Evolutionary conservation across 2,329 filamentous ascomycete species (phyloP), one percentile per base, ranked within the genome.

Genomic region (Cryphonectria japonica): DNA sequence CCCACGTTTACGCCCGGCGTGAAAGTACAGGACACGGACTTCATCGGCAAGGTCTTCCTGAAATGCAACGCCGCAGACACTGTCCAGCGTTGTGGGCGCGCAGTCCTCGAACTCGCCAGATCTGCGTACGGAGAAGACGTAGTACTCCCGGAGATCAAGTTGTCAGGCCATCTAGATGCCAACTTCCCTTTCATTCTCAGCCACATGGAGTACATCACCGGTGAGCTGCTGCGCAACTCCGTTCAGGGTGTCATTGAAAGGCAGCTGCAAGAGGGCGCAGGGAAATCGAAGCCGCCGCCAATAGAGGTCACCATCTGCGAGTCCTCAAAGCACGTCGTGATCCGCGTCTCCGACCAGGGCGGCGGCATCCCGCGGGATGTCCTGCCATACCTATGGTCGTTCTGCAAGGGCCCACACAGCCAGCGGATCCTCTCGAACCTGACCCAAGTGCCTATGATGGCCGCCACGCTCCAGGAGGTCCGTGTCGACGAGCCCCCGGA

Each of bases 281-380:
- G 80, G 76, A 72, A 71, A 73, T 22, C 77, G 22, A 72, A 76
- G n/a, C 92, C 93, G 1, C 93, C 93, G 0, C 94, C 95, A 1
- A 96, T 99, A 75, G 93, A 98, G 77, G 93, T 99, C 32, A 91
- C 97, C 69, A 92, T 99, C 74, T 98, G 95, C 82, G 95, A 98
- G 82, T 93, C 95, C 3, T 89, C 92, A 46, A 94, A 98, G 79
- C 94, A 98, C 82, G 94, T 98, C 77, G 98, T 98, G 74, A 95
- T 99, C 80, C 90, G 96, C 59, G 93, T 99, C 60, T 98, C 95
- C 0, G 97, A 99, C 78, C 94, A 94, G 79, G 96, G 95, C 65
- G 96, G 97, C 73, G 96, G 97, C 50, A 93, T 99, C 68, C 91
- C 94, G 0, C 89, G 91, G 65, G 93, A 96, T 60, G 89, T 95